Conservation (phyloP, 1,284 basidiomycete genomes). For the Bjerkandera adusta region DNA sequence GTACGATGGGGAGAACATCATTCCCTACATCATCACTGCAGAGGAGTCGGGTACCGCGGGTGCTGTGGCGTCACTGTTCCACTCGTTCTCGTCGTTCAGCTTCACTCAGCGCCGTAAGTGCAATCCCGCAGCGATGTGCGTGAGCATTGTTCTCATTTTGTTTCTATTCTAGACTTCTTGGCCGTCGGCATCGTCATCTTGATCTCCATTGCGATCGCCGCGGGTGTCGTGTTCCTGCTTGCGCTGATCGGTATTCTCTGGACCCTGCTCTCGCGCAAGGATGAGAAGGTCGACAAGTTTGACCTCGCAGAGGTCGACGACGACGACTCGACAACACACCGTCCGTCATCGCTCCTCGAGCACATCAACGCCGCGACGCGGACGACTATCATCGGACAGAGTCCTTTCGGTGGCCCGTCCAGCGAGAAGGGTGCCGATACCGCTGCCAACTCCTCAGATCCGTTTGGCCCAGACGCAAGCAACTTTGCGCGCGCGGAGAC, state of each 20-base stretch:
- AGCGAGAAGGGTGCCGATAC: slow-evolving; percentile 52
- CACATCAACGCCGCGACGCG: slow-evolving; percentile 85
- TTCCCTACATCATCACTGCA: slow-evolving; percentile 81
- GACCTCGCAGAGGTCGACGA: slow-evolving; percentile 62
- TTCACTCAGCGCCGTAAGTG: slow-evolving; percentile 71
- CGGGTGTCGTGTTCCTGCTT: slow-evolving; percentile 91
- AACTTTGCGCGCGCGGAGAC: slow-evolving; percentile 76
- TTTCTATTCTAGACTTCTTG: slow-evolving; percentile 65
- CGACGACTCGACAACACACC: slow-evolving; percentile 65
- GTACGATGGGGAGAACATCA: slow-evolving; percentile 83
- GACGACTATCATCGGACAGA: slow-evolving; percentile 68
- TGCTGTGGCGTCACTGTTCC: slow-evolving; percentile 77
- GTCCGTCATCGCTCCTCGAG: slow-evolving; percentile 78
- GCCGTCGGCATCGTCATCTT: slow-evolving; percentile 93
- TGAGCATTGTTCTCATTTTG: neutral
- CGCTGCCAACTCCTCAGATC: slow-evolving; percentile 37
- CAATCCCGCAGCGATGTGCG: slow-evolving; percentile 2
- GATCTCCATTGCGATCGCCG: slow-evolving; percentile 95
- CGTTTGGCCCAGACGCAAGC: slow-evolving; percentile 70
- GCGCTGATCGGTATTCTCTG: slow-evolving; percentile 87
- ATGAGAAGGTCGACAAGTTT: slow-evolving; percentile 61
- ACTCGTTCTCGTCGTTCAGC: slow-evolving; percentile 74
- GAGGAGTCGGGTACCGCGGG: slow-evolving; percentile 71
- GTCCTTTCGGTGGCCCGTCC: slow-evolving; percentile 46
- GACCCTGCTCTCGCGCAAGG: slow-evolving; percentile 81